A percentile compares a stretch with the other conserved stretches of the same genome.
phyloP scores from a whole-genome alignment of 805 yeast genomes.

The Hanseniaspora guilliermondii region DNA sequence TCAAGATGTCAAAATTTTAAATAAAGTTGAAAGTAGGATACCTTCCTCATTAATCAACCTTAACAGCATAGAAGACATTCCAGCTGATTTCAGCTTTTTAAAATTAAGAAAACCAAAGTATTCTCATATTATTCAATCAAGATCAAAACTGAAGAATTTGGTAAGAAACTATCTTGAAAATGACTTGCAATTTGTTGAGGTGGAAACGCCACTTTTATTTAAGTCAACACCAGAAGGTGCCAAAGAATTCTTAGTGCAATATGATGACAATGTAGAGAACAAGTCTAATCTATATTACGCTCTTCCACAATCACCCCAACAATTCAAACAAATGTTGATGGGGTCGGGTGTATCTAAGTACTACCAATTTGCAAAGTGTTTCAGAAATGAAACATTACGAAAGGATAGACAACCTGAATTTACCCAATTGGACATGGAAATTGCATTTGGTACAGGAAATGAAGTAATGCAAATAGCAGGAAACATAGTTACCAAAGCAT shows the following conservation, averaged over 20 bases:
- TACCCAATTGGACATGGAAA: constrained; percentile 92
- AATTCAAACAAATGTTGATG: constrained; percentile 87
- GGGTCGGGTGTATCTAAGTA: constrained; percentile 82
- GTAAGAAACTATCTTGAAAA: constrained; percentile 34
- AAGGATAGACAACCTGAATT: constrained; percentile 96
- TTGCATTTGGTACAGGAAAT: constrained; percentile 61
- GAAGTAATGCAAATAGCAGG: constrained; percentile 61
- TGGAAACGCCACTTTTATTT: constrained; percentile 86
- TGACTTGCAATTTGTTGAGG: constrained; percentile 48
- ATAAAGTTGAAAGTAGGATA: constrained; percentile 22
- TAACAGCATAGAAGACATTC: constrained; percentile 32
- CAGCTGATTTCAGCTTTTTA: constrained; percentile 68
- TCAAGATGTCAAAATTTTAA: constrained; percentile 41
- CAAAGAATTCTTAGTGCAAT: constrained; percentile 82
- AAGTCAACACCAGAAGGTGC: constrained; percentile 98
- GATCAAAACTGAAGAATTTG: constrained; percentile 44
- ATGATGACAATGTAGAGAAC: constrained; percentile 29
- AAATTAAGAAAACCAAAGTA: constrained; percentile 54
- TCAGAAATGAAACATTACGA: constrained; percentile 89
- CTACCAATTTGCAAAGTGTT: constrained; percentile 86
- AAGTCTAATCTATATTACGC: constrained; percentile 64
- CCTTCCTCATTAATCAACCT: not conserved
- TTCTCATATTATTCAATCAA: constrained; percentile 42
- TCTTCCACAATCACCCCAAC: constrained; percentile 95
- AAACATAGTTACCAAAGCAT: constrained; percentile 39